phyloP scores from a whole-genome alignment of 2,329 filamentous ascomycete genomes.

The Macrophomina phaseolina region DNA sequence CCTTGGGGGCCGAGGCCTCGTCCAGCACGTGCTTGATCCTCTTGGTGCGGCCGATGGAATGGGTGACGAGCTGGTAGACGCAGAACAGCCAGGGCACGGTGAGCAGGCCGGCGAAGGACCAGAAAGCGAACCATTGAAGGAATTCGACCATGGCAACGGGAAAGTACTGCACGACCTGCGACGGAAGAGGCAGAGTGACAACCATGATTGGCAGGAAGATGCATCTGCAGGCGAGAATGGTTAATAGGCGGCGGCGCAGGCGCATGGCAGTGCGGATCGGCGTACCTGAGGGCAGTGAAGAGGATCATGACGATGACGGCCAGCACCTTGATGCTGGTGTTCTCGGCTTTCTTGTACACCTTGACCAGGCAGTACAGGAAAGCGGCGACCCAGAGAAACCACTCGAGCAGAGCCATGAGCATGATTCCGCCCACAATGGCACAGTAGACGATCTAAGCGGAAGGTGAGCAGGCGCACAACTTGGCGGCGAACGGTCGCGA shows the following conservation, averaged over 20 bases:
- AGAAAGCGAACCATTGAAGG: conserved; percentile 95
- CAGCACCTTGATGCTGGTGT: conserved; percentile 80
- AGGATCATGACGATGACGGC: conserved; percentile 75
- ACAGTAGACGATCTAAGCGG: conserved; percentile 21
- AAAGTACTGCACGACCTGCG: conserved; percentile 73
- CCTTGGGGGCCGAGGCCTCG: conserved; percentile 85
- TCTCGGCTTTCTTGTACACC: conserved; percentile 86
- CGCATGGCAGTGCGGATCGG: neutral
- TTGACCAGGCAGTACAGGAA: conserved; percentile 92
- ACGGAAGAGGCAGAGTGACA: conserved; percentile 84
- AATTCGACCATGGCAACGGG: conserved; percentile 70
- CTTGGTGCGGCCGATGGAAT: conserved; percentile 80
- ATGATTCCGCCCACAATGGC: conserved; percentile 77
- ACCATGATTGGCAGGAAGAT: conserved; percentile 95
- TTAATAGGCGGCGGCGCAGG: conserved; percentile 32
- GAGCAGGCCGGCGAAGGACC: conserved; percentile 84
- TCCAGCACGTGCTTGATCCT: conserved; percentile 84
- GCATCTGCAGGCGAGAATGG: conserved; percentile 55
- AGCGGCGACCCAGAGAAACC: conserved; percentile 92
- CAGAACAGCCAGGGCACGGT: conserved; percentile 92
- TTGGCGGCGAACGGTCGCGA: neutral
- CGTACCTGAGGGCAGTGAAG: conserved; percentile 57
- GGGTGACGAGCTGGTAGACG: conserved; percentile 87
- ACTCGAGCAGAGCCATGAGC: conserved; percentile 85
- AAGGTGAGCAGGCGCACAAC: conserved; percentile 59